Percentiles rank a stretch among this genome's conserved stretches.
These are phyloP conservation scores for Cadophora sp. DNA, from an alignment of 2,329 filamentous ascomycete genomes.

Conservation along the genomic window DNA sequence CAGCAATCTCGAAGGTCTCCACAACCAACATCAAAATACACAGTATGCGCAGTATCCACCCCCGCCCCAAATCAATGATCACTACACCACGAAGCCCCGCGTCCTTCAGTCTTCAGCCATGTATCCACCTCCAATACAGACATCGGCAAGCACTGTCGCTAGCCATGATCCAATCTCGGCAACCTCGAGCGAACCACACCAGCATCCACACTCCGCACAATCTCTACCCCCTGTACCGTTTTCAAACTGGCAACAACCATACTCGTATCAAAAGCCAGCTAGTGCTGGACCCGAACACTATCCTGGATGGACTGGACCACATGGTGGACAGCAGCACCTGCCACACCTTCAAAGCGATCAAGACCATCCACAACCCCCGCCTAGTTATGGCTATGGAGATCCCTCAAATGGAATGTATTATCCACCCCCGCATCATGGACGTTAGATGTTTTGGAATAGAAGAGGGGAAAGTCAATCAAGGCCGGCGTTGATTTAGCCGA, in stretches of 20 bases:
- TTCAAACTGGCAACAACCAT: conserved; percentile 40
- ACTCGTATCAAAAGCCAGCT: conserved; percentile 39
- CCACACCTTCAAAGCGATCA: conserved; percentile 17
- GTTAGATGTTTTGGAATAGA: conserved; percentile 22
- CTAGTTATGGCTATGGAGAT: conserved; percentile 38
- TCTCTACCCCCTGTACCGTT: conserved; percentile 34
- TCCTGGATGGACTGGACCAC: conserved; percentile 35
- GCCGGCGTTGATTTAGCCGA: background rate
- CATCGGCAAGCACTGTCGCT: conserved; percentile 33
- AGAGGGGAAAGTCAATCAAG: background rate
- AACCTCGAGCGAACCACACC: conserved; percentile 31
- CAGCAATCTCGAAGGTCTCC: conserved; percentile 42
- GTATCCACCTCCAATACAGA: conserved; percentile 40
- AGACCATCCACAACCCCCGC: conserved; percentile 26
- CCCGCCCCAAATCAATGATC: conserved; percentile 31
- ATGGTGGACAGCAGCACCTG: conserved; percentile 32
- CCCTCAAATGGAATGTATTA: conserved; percentile 38
- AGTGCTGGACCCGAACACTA: conserved; percentile 36
- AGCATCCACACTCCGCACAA: conserved; percentile 37
- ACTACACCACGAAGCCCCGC: conserved; percentile 39
- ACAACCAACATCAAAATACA: conserved; percentile 38
- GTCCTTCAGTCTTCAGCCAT: conserved; percentile 37
- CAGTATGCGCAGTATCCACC: conserved; percentile 35
- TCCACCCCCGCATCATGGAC: conserved; percentile 37
- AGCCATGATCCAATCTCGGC: conserved; percentile 33